Base-by-base conservation (phyloP, 805 yeast species). In the Hanseniaspora meyeri region DNA sequence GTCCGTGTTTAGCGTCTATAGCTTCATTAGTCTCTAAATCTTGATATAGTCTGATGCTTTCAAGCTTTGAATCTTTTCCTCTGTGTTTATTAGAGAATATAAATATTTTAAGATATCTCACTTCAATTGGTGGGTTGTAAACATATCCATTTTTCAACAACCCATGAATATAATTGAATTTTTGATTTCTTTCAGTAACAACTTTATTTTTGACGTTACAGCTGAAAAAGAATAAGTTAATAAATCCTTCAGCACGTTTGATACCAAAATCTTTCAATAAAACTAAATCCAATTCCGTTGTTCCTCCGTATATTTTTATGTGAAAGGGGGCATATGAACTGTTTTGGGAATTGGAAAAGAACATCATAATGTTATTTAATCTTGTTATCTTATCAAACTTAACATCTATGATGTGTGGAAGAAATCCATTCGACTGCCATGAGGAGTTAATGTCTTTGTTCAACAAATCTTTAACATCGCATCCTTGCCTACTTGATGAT, bases 381-480 rank as follows among this genome's bases (percentile, higher is more conserved):
- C 80, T 74, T 4, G 89, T 95, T 51, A 80, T 75, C 63, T 85
- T 89, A 34, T 89, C 75, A 67, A 93, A 93, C 63, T 81, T 89
- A 1, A 88, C 77, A 49, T 85, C 85, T 6, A 93, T 72, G 31
- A 72, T 74, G 69, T 93, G 99, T 0, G 97, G 98, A 62, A 84
- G 87, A 12, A 77, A 75, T 0, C 97, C 98, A 65, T 93, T 98
- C 47, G 95, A 84, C 68, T 93, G 98, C 99, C 99, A 93, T 66
- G 75, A 91, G 1, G 81, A 70, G 32, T 76, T 74, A 0, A 91
- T 85, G 4, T 81, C 75, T 62, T 84, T 89, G 52, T 86, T 87
- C 34, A 93, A 71, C 7, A 91, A 72, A 62, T 83, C 83, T n/a
- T 71, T 71, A 20, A 87, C 75, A 0, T 93, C 93, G 62, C 74